Base-by-base conservation (phyloP, 108 stramenopile genomes). In the Cyclotella kingstonii region DNA sequence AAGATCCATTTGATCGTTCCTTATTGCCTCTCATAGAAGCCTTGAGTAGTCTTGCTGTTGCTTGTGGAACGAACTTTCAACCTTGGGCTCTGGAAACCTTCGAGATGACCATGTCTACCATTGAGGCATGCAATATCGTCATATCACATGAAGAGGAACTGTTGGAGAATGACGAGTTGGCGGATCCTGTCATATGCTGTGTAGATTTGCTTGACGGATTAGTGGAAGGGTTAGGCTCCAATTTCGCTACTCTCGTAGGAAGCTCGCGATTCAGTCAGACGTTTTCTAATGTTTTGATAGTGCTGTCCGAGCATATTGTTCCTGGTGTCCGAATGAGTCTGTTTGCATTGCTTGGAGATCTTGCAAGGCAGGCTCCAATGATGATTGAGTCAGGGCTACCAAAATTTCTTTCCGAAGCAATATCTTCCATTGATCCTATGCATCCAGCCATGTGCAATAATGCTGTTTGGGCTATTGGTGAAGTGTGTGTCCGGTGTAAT, bases 391-490 rank as follows among this genome's bases (percentile, higher is more conserved):
- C 87, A 7, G 89, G 80, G 1, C 45, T 93, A 15, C 70, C 86
- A 25, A 59, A 85, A 43, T 60, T 93, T 0, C 26, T 89, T 30
- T 35, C 53, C 21, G 87, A 87, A 42, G 80, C 87, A 8, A 62
- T 89, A 31, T 30, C 62, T 17, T 85, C 80, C 47, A 74, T 87
- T 7, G 85, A 87, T 49, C 76, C 82, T 5, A 61, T 49, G 19
- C 78, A 77, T 48, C 72, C 84, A 26, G 68, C 79, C 45, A 86
- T 90, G 11, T 89, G 88, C 65, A 93, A 87, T 68, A 96, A 96
- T 76, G 93, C 93, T 7, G 82, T 92, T 31, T 96, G 95, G 95
- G 89, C 95, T 21, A 69, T 94, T 29, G 95, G 95, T 12, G 95
- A 96, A 78, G 79, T 96, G 5, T 89, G 89, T 55, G 81, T 89